These are phyloP conservation scores for Aspergillus neotritici DNA, from an alignment of 2,329 filamentous ascomycete species.

Conservation along the genomic window DNA sequence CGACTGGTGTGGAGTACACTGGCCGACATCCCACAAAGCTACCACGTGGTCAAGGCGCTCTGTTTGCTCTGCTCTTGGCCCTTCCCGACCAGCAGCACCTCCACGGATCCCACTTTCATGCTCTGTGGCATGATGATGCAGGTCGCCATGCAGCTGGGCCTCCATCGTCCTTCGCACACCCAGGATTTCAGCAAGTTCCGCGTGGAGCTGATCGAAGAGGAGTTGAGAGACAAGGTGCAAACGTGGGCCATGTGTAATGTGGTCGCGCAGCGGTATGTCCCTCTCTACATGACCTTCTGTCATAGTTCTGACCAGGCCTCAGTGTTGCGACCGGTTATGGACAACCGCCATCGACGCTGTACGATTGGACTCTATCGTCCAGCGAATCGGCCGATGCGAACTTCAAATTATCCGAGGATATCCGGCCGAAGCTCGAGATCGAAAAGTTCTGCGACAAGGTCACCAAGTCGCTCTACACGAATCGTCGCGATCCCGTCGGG, in stretches of 20 bases:
- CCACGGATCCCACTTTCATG: conserved; percentile 61
- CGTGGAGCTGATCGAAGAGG: conserved; percentile 54
- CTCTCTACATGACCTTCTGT: background rate
- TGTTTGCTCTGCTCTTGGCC: conserved; percentile 62
- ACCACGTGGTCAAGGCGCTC: conserved; percentile 60
- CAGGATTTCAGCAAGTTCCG: conserved; percentile 51
- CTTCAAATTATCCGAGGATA: conserved; percentile 48
- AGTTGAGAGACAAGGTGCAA: conserved; percentile 58
- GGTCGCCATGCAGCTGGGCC: conserved; percentile 61
- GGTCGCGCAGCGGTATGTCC: conserved; percentile 56
- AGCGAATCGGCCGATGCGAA: conserved; percentile 40
- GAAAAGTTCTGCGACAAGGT: conserved; percentile 57
- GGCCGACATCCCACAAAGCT: conserved; percentile 56
- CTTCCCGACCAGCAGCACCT: conserved; percentile 58
- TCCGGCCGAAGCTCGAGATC: conserved; percentile 49
- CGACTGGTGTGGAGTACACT: conserved; percentile 58
- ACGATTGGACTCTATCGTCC: conserved; percentile 52
- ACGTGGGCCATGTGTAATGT: conserved; percentile 66
- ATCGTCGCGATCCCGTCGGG: conserved; percentile 50
- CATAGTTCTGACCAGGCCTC: conserved; percentile 4
- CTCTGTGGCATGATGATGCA: conserved; percentile 62
- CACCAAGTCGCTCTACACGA: conserved; percentile 52
- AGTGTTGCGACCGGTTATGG: conserved; percentile 64
- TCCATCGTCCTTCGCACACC: conserved; percentile 59
- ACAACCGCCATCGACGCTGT: conserved; percentile 58